Evolutionary conservation across 345 rosid species (phyloP), one percentile per base, ranked within the genome.

Genomic region (Gossypium bickii): DNA sequence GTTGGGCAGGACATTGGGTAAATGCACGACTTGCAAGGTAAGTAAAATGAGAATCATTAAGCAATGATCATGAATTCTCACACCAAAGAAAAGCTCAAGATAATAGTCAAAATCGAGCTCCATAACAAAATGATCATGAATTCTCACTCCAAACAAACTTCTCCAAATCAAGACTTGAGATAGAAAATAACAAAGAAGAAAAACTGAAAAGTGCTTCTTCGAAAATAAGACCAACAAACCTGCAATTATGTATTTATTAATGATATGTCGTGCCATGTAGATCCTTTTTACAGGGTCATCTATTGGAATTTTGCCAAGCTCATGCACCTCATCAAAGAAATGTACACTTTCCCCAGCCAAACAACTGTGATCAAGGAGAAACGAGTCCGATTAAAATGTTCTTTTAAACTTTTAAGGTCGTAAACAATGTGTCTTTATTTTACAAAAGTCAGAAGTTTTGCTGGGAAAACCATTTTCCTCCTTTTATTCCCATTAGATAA

Each of bases 311-410:
- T 90, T 94, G 25, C 84, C 81, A 82, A 78, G 94, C 76, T 90
- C 98, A 60, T 83, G 85, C 66, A 94, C 94, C 80, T 94, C 97
- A 18, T 86, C 92, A 66, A 85, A 92, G 86, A 92, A 94, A 89
- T 94, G 96, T 72, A 94, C 82, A n/a, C 93, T 90, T 87, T 92
- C 98, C 75, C 97, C 97, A 47, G 98, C 98, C 67, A 88, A 87
- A 78, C 92, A 94, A 78, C 98, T 93, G 85, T 76, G 77, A 80
- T 71, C 58, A 75, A 77, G 72, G 77, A 34, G 66, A 74, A 52
- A 75, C 22, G 22, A 75, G 38, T 49, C 34, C 27, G 3, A 4
- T 55, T 55, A 16, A n/a, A 15, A 22, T 27, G 0, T 47, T 45
- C 34, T 49, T 49, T 25, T 58, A 22, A 58, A 4, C 29, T 22